Percentiles rank a stretch among this genome's conserved stretches.
phyloP scores from a whole-genome alignment of 2,329 filamentous ascomycete species.

The Celoporthe dispersa region DNA sequence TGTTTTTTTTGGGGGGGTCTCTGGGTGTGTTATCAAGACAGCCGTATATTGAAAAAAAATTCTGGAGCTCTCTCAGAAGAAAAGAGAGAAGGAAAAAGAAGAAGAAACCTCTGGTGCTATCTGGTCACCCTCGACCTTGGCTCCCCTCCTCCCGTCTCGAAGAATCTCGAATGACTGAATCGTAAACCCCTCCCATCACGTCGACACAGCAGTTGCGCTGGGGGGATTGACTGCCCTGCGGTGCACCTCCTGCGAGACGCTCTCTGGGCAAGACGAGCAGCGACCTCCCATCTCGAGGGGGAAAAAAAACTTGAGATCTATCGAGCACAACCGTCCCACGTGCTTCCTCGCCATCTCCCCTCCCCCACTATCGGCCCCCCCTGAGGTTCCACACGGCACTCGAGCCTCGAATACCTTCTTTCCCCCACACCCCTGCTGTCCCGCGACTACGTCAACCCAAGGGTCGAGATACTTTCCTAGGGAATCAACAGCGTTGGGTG shows the following conservation, averaged over 20 bases:
- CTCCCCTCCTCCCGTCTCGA: not conserved
- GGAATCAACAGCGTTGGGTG: slow-evolving; percentile 1
- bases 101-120: not conserved
- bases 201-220: slow-evolving; percentile 8
- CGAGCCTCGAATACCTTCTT: slow-evolving; percentile 14
- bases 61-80: not conserved
- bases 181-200: slow-evolving; percentile 1
- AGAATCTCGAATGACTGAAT: not conserved
- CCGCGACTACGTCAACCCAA: slow-evolving; percentile 22
- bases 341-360: slow-evolving; percentile 1
- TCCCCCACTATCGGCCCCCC: slow-evolving; percentile 27
- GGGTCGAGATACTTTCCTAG: slow-evolving; percentile 25
- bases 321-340: slow-evolving; percentile 17
- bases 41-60: not conserved
- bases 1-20: not conserved
- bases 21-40: not conserved
- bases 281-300: not conserved
- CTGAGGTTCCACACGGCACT: slow-evolving; percentile 24
- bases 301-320: slow-evolving; percentile 2
- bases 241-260: not conserved
- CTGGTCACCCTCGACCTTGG: not conserved
- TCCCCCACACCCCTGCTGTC: slow-evolving; percentile 14
- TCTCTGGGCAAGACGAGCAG: not conserved
- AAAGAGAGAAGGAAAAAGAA: too few relatives aligned
- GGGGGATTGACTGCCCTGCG: not conserved